Evolutionary conservation across 352 stramenopile genomes (phyloP), one percentile per base, ranked within the genome.

Genomic region (Pythium monospermum): DNA sequence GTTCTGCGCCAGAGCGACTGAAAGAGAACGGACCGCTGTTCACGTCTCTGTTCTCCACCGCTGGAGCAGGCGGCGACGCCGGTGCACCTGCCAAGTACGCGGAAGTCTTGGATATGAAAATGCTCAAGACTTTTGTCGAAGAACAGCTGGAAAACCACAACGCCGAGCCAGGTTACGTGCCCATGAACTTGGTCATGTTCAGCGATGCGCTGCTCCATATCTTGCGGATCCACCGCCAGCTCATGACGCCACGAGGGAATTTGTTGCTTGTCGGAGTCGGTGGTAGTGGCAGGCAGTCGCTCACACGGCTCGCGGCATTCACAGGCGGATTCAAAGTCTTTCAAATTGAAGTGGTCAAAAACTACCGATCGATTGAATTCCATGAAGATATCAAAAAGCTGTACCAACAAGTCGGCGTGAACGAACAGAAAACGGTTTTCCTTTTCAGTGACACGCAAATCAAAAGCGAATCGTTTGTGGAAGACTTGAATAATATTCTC

Each of bases 401-500:
- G 6, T 91, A 88, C 41, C 61, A 77, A 25, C 78, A 85, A 47
- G 79, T 85, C 8, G 91, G 87, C 3, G 51, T 94, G 7, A 68
- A 90, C 23, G 83, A 91, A 42, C 88, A 93, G 37, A 78, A 80
- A 30, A 95, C 87, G 0, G 83, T 93, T 0, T 98, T 98, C 51
- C 59, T 98, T 10, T 97, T 98, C 47, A 97, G 87, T 41, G 91
- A 98, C 47, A 97, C 82, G 6, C 88, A 98, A 56, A 96, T 98
- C 60, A 97, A 97, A 61, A 91, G 86, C 35, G 89, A 97, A 50
- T 85, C 68, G 21, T 98, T 98, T 49, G 66, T 98, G 7, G 88
- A 97, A 51, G 91, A 97, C 48, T 60, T 98, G 1, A 97, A 96
- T 68, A 97, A 97, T 45, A 91, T 98, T 6, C 61, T 98, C 3